Evolutionary conservation across 306 rosid genomes (phyloP), one percentile per base, ranked within the genome.

Genomic region (Cajanus cajan): DNA sequence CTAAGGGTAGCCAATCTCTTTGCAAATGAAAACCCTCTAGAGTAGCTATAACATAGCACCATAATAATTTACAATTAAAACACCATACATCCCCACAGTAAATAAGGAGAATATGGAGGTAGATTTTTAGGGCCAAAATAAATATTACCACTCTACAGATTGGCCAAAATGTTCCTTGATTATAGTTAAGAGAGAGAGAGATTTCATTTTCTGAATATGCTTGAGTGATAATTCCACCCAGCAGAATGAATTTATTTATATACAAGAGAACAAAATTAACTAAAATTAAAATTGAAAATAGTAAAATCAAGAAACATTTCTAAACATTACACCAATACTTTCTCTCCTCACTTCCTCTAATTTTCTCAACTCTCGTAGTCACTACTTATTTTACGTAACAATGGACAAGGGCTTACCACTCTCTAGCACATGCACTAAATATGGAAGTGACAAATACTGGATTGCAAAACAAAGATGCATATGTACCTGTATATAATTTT

Each of bases 401-500:
- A 16, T 15, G 31, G 31, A 45, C 28, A 1, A 5, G 34, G 16
- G 28, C 19, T 7, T n/a, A 66, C 64, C 21, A 76, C 36, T 16
- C 62, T 62, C 71, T 31, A 45, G 47, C 55, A 68, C 25, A 37
- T 64, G 16, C 25, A 39, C 34, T 65, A 25, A 44, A 73, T 64
- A 28, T 13, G 45, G 68, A 43, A 6, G 44, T 15, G 6, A 57
- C 65, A 61, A 19, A 47, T 22, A 82, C 25, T 52, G 33, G 68
- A 36, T 52, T 64, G 57, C 58, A 50, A 58, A 68, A 71, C 57
- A 31, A 65, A 74, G 59, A 41, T 41, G 16, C 25, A 39, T 78
- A 28, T 28, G 3, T 28, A 90, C 98, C 98, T 95, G 99, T 73
- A 95, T 91, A 71, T 91, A 93, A 74, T 91, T 95, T 72, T 95